Base-by-base conservation (phyloP, 257 asterid species). In the Handroanthus guayacan region DNA sequence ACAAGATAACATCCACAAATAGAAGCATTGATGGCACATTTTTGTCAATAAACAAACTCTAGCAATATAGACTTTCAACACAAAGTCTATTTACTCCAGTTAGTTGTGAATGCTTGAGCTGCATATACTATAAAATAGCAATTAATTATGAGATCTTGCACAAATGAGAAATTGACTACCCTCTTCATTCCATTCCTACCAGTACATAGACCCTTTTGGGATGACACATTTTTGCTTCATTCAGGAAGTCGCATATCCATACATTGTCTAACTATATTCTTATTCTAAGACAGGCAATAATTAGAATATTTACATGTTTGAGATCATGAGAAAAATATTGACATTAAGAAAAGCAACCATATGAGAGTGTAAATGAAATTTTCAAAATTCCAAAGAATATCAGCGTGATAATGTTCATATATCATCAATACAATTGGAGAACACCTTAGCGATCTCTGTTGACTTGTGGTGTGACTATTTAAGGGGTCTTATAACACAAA, bases 131-230 rank as follows among this genome's bases (percentile, higher is more conserved):
- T 47, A 58, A 38, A 56, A 5, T 58, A 14, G 14, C 67, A 13
- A 36, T 70, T 50, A 58, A 57, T 58, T 50, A 61, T 62, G 71
- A 73, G 57, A 62, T 62, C 62, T 13, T 31, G 12, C 52, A 64
- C n/a, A 62, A 39, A 58, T 18, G 16, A 57, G 43, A 57, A 20
- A 13, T 14, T 44, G 4, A 47, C 8, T 16, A 74, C 50, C 52
- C 62, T 45, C 70, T 74, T 45, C 43, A 58, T 71, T 38, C 57
- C 63, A 34, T 16, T 31, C 51, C 11, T 31, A 48, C n/a, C 39
- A 69, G 9, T 62, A 13, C 25, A 60, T 12, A n/a, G n/a, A 62
- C 25, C 10, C 4, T 62, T 37, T 14, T 62, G 18, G 50, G 25
- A 62, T 62, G 50, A 13, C 69, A 10, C 5, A 14, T 0, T 13